Evolutionary conservation across 345 rosid genomes (phyloP), one percentile per base, ranked within the genome.

Genomic region (Corymbia maculata): DNA sequence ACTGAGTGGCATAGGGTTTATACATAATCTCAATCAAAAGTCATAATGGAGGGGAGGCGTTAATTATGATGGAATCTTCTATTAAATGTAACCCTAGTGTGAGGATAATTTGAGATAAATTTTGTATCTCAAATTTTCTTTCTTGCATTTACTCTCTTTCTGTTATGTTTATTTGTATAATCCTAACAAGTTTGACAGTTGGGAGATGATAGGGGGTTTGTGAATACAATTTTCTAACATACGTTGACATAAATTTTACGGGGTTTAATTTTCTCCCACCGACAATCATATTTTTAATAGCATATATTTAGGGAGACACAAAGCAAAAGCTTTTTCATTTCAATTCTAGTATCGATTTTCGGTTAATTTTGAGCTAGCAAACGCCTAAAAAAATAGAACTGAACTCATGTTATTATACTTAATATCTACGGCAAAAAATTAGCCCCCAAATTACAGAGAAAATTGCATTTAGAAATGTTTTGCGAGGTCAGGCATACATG

Each of bases 101-200:
- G 22, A 21, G 8, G 4, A 1, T 22, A 1, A 55, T 1, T 0
- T 8, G 28, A 21, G 0, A 55, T 55, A 55, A 22, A 55, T 2
- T 5, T 8, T 21, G 28, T 55, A 55, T 55, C 61, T 55, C 26
- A 55, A 55, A 19, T 55, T 55, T 26, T 55, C 61, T 55, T 21
- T 55, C 61, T 55, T 1, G 1, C 28, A 0, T 55, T 21, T 10
- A 55, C 22, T 55, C 61, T 55, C 28, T 55, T 55, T 55, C 9
- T 11, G 0, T 55, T 55, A 26, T 22, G 22, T 55, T 55, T 55
- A 11, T 55, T 24, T 11, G 0, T 11, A 10, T 55, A 55, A 21
- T 55, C 59, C 61, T 55, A 55, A 55, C 26, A 55, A 21, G 47
- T 70, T 70, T 70, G 26, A 9, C 45, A 70, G 36, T 36, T 3